Percentiles rank a stretch among this genome's conserved stretches.
phyloP scores from a whole-genome alignment of 2,329 filamentous ascomycete species.

The Kalmusia sp. region DNA sequence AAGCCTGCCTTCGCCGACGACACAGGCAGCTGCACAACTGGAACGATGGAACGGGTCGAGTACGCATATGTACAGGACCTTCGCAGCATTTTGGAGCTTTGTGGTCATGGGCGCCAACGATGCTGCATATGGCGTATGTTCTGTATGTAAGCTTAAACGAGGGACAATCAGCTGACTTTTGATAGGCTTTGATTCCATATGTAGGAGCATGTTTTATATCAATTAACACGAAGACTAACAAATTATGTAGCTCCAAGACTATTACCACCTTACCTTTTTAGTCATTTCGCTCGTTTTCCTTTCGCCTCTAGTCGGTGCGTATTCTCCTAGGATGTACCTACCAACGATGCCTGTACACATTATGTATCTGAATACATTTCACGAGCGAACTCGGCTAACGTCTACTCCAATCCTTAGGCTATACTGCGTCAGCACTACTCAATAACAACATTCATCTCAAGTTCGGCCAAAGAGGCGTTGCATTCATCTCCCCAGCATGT shows the following conservation, averaged over 20 bases:
- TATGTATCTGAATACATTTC: no score
- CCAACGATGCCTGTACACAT: not conserved
- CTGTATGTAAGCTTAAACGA: not conserved
- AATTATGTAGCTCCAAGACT: slow-evolving; percentile 61
- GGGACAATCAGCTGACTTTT: slow-evolving; percentile 13
- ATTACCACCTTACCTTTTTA: slow-evolving; percentile 68
- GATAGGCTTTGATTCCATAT: slow-evolving; percentile 57
- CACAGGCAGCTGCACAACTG: slow-evolving; percentile 47
- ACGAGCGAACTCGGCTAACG: no score
- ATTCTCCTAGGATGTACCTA: not conserved
- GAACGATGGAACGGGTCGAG: slow-evolving; percentile 71
- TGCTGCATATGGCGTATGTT: slow-evolving; percentile 66
- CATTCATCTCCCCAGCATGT: slow-evolving; percentile 67
- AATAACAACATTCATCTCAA: slow-evolving; percentile 71
- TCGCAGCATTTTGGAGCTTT: slow-evolving; percentile 67
- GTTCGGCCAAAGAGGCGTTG: slow-evolving; percentile 75
- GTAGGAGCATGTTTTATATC: slow-evolving; percentile 27
- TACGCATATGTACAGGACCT: slow-evolving; percentile 65
- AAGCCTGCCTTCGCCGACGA: slow-evolving; percentile 55
- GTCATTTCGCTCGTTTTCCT: slow-evolving; percentile 72
- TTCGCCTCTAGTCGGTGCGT: slow-evolving; percentile 61
- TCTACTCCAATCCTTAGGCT: slow-evolving; percentile 52
- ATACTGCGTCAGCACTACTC: slow-evolving; percentile 66
- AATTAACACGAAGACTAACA: slow-evolving; percentile 7
- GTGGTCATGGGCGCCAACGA: slow-evolving; percentile 74